A percentile compares a stretch with the other conserved stretches of the same genome.
These are phyloP conservation scores for Colletotrichum karsti DNA, from an alignment of 2,329 filamentous ascomycete genomes.

Conservation along the genomic window DNA sequence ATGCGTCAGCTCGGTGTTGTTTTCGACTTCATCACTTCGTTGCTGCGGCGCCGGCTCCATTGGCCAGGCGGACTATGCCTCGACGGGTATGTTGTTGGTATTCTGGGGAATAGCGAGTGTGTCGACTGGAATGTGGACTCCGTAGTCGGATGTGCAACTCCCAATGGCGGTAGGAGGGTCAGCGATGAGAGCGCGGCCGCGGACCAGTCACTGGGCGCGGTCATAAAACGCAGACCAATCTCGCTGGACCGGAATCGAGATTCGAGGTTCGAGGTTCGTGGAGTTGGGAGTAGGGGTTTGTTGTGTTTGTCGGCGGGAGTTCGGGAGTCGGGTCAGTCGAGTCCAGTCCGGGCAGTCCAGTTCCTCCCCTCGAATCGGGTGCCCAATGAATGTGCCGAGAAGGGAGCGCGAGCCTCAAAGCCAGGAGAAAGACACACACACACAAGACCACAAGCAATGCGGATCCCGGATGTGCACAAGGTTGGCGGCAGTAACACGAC, in stretches of 20 bases:
- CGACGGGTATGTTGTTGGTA: conserved; percentile 8
- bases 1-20: conserved; percentile 25
- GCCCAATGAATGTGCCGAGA: conserved; percentile 15
- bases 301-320: background rate
- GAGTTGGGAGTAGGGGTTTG: background rate
- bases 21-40: conserved; percentile 21
- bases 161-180: conserved; percentile 14
- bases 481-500: conserved; percentile 22
- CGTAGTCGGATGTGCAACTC: background rate
- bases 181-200: conserved; percentile 12
- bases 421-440: conserved; percentile 3
- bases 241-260: background rate
- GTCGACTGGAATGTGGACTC: conserved; percentile 26
- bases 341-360: conserved; percentile 3
- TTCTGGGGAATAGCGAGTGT: background rate
- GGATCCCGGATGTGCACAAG: conserved; percentile 26
- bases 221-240: conserved; percentile 23
- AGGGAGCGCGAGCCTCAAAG: conserved; percentile 12
- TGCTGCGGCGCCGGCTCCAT: conserved; percentile 28
- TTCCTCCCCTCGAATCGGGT: background rate
- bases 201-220: background rate
- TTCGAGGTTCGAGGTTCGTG: conserved; percentile 1
- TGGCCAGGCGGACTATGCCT: conserved; percentile 12
- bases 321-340: conserved; percentile 11
- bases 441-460: conserved; percentile 18